Evolutionary conservation across 1,284 basidiomycete species (phyloP).

Genomic region (Bondarzewia mesenterica): DNA sequence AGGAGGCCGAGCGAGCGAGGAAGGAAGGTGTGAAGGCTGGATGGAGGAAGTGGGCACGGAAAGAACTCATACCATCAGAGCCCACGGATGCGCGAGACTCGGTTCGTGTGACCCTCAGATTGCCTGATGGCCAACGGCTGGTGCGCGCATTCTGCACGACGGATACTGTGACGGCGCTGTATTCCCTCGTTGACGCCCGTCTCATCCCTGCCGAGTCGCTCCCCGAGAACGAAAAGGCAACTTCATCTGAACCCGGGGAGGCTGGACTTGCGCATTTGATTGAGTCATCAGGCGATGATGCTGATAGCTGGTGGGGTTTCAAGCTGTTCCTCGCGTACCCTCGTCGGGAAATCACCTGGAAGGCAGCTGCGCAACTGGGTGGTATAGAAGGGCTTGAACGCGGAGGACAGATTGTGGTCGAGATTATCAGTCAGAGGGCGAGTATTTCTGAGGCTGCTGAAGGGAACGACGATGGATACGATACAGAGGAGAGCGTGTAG

Average conservation of each 20-base stretch:
- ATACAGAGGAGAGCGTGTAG: conserved; percentile 47
- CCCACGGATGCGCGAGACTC: conserved; percentile 22
- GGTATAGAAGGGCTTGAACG: conserved; percentile 48
- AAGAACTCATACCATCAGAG: conserved; percentile 29
- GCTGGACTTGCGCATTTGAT: conserved; percentile 35
- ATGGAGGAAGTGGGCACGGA: conserved; percentile 46
- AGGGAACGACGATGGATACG: conserved; percentile 46
- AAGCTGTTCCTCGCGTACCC: conserved; percentile 65
- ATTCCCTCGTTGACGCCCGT: conserved; percentile 59
- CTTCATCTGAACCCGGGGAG: conserved; percentile 22
- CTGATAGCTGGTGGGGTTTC: conserved; percentile 65
- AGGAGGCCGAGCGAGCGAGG: conserved; percentile 23
- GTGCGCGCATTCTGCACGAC: conserved; percentile 47
- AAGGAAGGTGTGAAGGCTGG: conserved; percentile 19
- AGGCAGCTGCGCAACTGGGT: conserved; percentile 30
- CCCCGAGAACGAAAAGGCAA: conserved; percentile 33
- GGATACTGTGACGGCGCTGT: conserved; percentile 54
- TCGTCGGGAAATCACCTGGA: conserved; percentile 54
- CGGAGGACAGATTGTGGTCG: conserved; percentile 68
- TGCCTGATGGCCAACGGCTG: conserved; percentile 57
- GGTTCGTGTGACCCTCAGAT: conserved; percentile 56
- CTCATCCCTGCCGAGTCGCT: conserved; percentile 29
- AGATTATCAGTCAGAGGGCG: conserved; percentile 28
- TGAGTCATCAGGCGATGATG: conserved; percentile 16
- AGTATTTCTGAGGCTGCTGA: conserved; percentile 14